Evolutionary conservation across 192 early-diverging fungal genomes (phyloP).

Genomic region (Chytriomyces sp.): DNA sequence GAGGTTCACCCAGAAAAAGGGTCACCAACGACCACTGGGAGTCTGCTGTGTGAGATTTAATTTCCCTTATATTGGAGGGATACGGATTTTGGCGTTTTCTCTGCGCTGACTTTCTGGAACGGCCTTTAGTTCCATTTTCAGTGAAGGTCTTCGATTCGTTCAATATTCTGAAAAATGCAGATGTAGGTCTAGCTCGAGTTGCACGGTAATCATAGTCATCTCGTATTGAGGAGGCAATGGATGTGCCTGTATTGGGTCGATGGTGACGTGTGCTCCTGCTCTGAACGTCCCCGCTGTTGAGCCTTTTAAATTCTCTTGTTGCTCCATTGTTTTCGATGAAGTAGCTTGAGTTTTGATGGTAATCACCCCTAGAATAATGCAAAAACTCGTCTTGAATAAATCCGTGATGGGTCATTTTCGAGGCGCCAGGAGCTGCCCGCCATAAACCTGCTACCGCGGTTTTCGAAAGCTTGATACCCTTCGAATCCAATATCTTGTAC

Average conservation of each 20-base stretch:
- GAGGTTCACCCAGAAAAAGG: conserved; percentile 25
- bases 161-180: conserved; percentile 10
- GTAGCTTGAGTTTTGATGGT: no score
- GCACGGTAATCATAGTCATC: conserved; percentile 7
- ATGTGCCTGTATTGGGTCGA: not conserved
- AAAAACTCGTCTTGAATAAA: no score
- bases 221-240: not conserved
- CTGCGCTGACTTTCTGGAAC: not conserved
- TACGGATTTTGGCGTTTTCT: not conserved
- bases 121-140: not conserved
- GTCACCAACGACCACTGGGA: conserved; percentile 6
- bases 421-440: no score
- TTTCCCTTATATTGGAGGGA: conserved; percentile 4
- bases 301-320: no score
- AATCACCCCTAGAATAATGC: no score
- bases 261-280: no score
- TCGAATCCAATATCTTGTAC: not conserved
- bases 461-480: conserved; percentile 6
- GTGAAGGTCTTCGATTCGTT: not conserved
- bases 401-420: no score
- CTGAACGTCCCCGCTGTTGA: no score
- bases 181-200: not conserved
- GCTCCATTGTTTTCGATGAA: no score
- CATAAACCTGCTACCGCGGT: not conserved
- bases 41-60: conserved; percentile 12